Evolutionary conservation across 164 flowering plant species (phyloP), one percentile per base, ranked within the genome.

Genomic region (Kingdonia uniflora): DNA sequence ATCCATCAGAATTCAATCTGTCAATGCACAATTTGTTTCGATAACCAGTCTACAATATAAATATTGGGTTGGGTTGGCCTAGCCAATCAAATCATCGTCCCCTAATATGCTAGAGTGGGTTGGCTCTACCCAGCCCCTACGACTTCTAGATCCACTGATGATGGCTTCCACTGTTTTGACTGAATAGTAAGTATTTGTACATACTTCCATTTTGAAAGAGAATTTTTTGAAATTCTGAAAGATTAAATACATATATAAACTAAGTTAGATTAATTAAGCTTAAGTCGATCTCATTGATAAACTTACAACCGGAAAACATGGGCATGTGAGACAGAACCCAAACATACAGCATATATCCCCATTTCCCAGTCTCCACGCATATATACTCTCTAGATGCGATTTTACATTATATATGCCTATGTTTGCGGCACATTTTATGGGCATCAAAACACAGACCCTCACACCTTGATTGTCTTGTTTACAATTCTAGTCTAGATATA

Each of bases 401-500:
- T 37, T 35, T 13, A n/a, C 56, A 33, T 43, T 19, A 44, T 60
- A 47, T 23, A 54, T 38, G 58, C 53, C 64, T 60, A 39, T 25
- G 58, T 53, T 54, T n/a, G 48, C 64, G 58, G 64, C 58, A 52
- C 2, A 45, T 53, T 57, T 53, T 60, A 13, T 47, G 64, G 41
- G 58, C 40, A 60, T 23, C 33, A 55, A 14, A 12, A 21, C 35
- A 24, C 43, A 43, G 37, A 8, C 21, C 24, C 33, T 60, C 57
- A 10, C n/a, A 22, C n/a, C 35, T 22, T 29, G 38, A 49, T 49
- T 49, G 37, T 49, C 37, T 49, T 26, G 38, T 49, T 49, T 26
- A 2, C 1, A 14, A 23, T 24, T 12, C 2, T 22, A 14, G 15
- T n/a, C n/a, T n/a, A n/a, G n/a, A n/a, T n/a, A n/a, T n/a, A n/a